These are phyloP conservation scores for Vaccinium macrocarpon DNA, from an alignment of 148 eudicot species.

Conservation along the genomic window DNA sequence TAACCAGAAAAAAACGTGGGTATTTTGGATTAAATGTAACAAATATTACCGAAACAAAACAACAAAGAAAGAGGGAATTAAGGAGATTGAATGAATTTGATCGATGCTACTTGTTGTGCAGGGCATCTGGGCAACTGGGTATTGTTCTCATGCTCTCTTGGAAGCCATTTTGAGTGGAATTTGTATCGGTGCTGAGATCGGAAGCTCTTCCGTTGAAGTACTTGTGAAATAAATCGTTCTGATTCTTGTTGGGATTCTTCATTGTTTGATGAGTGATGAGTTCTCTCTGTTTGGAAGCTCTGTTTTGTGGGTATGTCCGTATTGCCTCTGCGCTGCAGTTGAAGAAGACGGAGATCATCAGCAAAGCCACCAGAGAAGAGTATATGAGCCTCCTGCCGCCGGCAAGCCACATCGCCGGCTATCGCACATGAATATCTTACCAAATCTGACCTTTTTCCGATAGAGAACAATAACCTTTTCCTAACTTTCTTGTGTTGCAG, in stretches of 20 bases:
- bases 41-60: not conserved
- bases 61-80: not conserved
- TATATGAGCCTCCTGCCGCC: constrained; percentile 27
- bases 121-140: constrained; percentile 91
- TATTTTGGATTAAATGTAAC: constrained; percentile 44
- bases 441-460: not conserved
- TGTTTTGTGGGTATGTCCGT: constrained; percentile 23
- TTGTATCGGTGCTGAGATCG: constrained; percentile 14
- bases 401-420: constrained; percentile 41
- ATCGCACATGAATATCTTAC: constrained; percentile 36
- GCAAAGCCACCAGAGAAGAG: constrained; percentile 17
- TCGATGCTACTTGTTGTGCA: constrained; percentile 33
- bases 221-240: constrained; percentile 28
- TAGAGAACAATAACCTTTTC: not conserved
- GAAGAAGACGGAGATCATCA: constrained; percentile 17
- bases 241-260: not conserved
- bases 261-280: not conserved
- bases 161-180: constrained; percentile 14
- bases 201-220: constrained; percentile 30
- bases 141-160: constrained; percentile 54
- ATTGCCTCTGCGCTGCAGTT: constrained; percentile 31
- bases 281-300: not conserved
- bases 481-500: not conserved
- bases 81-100: not conserved
- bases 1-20: constrained; percentile 65